Conservation (phyloP, 2,329 filamentous ascomycete species). For the Stenocarpella maydis region DNA sequence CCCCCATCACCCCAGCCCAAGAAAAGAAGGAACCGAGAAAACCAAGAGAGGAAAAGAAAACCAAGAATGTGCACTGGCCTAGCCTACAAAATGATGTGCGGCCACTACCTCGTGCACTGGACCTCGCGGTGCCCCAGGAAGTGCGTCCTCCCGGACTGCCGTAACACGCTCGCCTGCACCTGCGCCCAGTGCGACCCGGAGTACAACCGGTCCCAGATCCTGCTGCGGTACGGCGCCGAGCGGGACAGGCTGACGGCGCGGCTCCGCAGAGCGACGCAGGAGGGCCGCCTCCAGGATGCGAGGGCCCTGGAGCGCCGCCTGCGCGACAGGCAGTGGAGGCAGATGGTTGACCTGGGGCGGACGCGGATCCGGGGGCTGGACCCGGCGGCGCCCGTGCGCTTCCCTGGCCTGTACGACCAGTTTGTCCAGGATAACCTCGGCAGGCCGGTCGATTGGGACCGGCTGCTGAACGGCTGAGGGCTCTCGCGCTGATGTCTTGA, state of each 20-base stretch:
- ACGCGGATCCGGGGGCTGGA: slow-evolving; percentile 23
- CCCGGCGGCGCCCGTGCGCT: slow-evolving; percentile 29
- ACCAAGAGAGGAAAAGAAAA: background rate
- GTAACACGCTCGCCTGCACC: slow-evolving; percentile 33
- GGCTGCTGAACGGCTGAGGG: slow-evolving; percentile 27
- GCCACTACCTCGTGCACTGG: slow-evolving; percentile 36
- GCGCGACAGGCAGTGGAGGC: slow-evolving; percentile 2
- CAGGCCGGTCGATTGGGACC: slow-evolving; percentile 28
- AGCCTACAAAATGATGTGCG: slow-evolving; percentile 35
- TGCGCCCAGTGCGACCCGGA: slow-evolving; percentile 36
- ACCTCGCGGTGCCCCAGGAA: slow-evolving; percentile 30
- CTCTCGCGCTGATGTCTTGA: background rate
- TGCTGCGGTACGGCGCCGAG: slow-evolving; percentile 24
- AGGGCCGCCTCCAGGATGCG: slow-evolving; percentile 49
- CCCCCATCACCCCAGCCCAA: background rate
- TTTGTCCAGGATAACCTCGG: slow-evolving; percentile 32
- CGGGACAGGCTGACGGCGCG: slow-evolving; percentile 39
- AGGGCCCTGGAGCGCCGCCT: slow-evolving; percentile 28
- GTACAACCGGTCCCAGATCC: slow-evolving; percentile 29
- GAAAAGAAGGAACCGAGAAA: background rate
- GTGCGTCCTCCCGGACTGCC: slow-evolving; percentile 31
- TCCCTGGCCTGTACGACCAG: slow-evolving; percentile 33
- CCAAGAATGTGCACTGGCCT: slow-evolving; percentile 35
- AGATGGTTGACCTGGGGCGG: slow-evolving; percentile 31
- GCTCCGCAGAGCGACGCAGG: slow-evolving; percentile 61